Conservation (phyloP, 1,284 basidiomycete species). For the Tetrapyrgos nigripes region DNA sequence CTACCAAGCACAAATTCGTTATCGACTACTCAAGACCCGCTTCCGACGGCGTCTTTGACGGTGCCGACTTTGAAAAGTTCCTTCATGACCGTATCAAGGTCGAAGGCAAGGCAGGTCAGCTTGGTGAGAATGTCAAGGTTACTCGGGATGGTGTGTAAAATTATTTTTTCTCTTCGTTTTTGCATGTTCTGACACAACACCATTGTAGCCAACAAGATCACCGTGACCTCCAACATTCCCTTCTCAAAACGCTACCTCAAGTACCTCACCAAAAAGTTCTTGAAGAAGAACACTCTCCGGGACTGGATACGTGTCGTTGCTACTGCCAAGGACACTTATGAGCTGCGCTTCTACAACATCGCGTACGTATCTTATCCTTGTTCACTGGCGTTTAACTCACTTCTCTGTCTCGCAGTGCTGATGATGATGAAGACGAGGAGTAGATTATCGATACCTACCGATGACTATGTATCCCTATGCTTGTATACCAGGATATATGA, state of each 20-base stretch:
- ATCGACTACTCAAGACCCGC: conserved; percentile 96
- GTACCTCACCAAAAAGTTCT: conserved; percentile 95
- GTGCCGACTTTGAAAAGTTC: conserved; percentile 92
- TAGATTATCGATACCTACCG: conserved; percentile 25
- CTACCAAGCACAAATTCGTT: conserved; percentile 89
- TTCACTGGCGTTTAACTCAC: conserved; percentile 23
- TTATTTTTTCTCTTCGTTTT: conserved; percentile 6
- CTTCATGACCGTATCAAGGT: conserved; percentile 95
- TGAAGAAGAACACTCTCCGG: conserved; percentile 88
- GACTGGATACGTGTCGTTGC: conserved; percentile 93
- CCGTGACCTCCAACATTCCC: conserved; percentile 81
- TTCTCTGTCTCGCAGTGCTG: conserved; percentile 39
- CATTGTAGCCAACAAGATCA: conserved; percentile 74
- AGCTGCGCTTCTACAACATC: conserved; percentile 94
- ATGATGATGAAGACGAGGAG: conserved; percentile 59
- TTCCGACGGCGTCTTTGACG: conserved; percentile 90
- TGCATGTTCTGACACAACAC: background rate
- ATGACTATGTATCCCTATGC: conserved; percentile 2
- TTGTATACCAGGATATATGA: conserved; percentile 4
- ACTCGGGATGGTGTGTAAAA: conserved; percentile 74
- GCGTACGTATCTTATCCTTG: conserved; percentile 57
- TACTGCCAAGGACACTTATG: conserved; percentile 88
- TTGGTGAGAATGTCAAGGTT: conserved; percentile 87
- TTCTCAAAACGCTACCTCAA: conserved; percentile 95
- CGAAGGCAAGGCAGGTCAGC: conserved; percentile 79